These are phyloP conservation scores for Warburgia ugandensis DNA, from an alignment of 164 flowering plant genomes.

Conservation along the genomic window DNA sequence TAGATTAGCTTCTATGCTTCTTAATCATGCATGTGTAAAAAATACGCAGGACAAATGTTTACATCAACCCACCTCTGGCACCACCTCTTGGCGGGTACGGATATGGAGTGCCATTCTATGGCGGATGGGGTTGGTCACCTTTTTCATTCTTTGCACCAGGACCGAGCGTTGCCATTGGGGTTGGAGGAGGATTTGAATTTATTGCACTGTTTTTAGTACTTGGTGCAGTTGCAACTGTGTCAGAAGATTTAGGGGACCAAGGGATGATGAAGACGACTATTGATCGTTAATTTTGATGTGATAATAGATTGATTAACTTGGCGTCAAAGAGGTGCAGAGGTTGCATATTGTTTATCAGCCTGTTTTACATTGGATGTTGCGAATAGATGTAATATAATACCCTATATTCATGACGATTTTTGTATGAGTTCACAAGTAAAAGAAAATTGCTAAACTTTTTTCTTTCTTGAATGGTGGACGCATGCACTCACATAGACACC, in stretches of 20 bases:
- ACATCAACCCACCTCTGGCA: conserved; percentile 75
- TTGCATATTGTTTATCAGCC: no score
- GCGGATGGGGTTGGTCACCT: conserved; percentile 98
- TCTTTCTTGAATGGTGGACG: no score
- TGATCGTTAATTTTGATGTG: conserved; percentile 11
- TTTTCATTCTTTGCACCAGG: conserved; percentile 90
- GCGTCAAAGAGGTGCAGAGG: no score
- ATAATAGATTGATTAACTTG: background rate
- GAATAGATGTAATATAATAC: background rate
- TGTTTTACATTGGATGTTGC: background rate
- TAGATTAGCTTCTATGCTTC: no score
- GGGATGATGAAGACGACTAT: conserved; percentile 54
- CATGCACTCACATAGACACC: no score
- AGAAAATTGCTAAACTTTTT: no score
- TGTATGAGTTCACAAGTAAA: background rate
- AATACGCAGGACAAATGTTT: conserved; percentile 73
- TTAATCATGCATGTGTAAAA: no score
- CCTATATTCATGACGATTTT: background rate
- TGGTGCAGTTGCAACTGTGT: conserved; percentile 68
- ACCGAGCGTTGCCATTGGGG: conserved; percentile 71
- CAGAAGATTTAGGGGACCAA: conserved; percentile 50
- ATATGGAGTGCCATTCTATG: conserved; percentile 66
- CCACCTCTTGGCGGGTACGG: conserved; percentile 97
- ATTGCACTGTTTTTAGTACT: conserved; percentile 52
- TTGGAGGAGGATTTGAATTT: conserved; percentile 84